Evolutionary conservation across 768 basidiomycete species (phyloP), one percentile per base, ranked within the genome.

Genomic region (Mycena alexandri): DNA sequence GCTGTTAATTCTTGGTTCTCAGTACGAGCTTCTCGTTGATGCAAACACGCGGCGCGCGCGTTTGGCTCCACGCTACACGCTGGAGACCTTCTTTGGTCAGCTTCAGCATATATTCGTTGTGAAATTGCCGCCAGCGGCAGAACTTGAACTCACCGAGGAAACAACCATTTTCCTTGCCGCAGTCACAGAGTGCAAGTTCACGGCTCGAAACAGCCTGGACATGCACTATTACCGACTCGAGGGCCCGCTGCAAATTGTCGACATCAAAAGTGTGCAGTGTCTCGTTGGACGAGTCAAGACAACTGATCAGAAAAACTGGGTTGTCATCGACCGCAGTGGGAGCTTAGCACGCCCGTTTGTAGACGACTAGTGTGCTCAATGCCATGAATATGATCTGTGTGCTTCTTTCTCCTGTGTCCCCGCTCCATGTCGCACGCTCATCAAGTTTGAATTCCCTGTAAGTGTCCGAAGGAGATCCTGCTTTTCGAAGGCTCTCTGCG

Each of bases 21-120:
- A 79, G 77, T 79, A 78, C 46, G 69, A 72, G 21, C 36, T 74
- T 5, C 68, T 71, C 17, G 71, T 76, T n/a, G 78, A 79, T 64
- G 36, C 29, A 6, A 68, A 76, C 47, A 61, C 70, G 0, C 51
- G 58, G 1, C 22, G 51, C 3, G 64, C 25, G 0, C 61, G 64
- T 0, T 24, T 25, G n/a, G 51, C 21, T 60, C 25, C 72, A 9
- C 2, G 24, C 0, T 55, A 36, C 24, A 34, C 24, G 17, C 52
- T 21, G 0, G 11, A 2, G 0, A 55, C 25, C 0, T 66, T 75
- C 41, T 79, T 69, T 54, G 78, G 78, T 9, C 74, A 74, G 44
- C 71, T 36, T 36, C 50, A 51, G 10, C 29, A 51, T 34, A 51
- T 51, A 2, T 51, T 51, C 1, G 50, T 51, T 6, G 50, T 51